phyloP scores from a whole-genome alignment of 2,329 filamentous ascomycete species.

The Periconia sp. region DNA sequence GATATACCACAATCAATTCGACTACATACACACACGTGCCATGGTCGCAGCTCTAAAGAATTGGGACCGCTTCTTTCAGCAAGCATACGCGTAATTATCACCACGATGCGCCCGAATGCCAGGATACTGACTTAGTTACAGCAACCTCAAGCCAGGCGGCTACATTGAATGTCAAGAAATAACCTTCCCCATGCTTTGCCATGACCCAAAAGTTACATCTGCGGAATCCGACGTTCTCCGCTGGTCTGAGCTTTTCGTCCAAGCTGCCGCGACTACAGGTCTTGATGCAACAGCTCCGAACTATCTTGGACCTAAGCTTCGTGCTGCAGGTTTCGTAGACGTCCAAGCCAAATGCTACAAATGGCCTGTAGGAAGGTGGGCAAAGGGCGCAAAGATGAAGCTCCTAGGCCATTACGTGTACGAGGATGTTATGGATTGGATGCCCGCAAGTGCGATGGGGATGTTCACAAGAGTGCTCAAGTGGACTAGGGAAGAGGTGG shows the following conservation, averaged over 20 bases:
- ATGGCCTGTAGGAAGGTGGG: slow-evolving; percentile 40
- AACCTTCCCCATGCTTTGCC: slow-evolving; percentile 30
- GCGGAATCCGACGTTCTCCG: slow-evolving; percentile 30
- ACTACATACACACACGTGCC: slow-evolving; percentile 63
- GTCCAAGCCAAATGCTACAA: slow-evolving; percentile 36
- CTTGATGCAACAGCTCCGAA: slow-evolving; percentile 49
- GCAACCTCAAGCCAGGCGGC: slow-evolving; percentile 55
- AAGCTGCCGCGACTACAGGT: slow-evolving; percentile 37
- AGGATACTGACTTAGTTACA: slow-evolving; percentile 5
- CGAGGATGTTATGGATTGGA: slow-evolving; percentile 35
- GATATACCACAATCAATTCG: slow-evolving; percentile 60
- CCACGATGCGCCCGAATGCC: neutral
- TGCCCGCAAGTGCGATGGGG: slow-evolving; percentile 29
- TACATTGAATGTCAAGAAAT: slow-evolving; percentile 59
- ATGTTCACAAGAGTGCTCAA: slow-evolving; percentile 36
- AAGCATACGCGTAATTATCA: slow-evolving; percentile 28
- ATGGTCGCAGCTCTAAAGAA: slow-evolving; percentile 61
- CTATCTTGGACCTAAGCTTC: slow-evolving; percentile 38
- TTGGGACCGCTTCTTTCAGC: slow-evolving; percentile 57
- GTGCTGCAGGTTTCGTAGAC: slow-evolving; percentile 31
- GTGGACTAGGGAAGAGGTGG: slow-evolving; percentile 35
- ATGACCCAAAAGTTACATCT: slow-evolving; percentile 26
- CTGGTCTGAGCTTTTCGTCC: slow-evolving; percentile 32
- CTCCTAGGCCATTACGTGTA: slow-evolving; percentile 31
- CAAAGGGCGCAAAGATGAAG: slow-evolving; percentile 37